phyloP scores from a whole-genome alignment of 768 basidiomycete genomes.

The Mycena amicta region DNA sequence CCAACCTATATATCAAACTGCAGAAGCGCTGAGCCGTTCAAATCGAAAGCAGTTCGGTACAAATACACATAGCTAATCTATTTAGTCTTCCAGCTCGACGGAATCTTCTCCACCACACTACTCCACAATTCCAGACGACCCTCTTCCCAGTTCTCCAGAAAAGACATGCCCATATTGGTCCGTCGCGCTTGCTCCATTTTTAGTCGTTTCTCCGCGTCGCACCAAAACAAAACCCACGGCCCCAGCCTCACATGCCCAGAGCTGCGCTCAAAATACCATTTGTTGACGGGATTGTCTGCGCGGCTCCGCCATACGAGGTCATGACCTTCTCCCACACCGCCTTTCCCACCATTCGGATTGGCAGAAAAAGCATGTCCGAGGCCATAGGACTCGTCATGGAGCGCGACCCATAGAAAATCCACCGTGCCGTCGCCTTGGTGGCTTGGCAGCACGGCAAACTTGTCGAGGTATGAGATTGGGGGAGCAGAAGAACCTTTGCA shows the following conservation, averaged over 20 bases:
- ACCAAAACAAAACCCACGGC: slow-evolving; percentile 96
- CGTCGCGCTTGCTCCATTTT: slow-evolving; percentile 69
- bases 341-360: slow-evolving; percentile 93
- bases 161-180: slow-evolving; percentile 64
- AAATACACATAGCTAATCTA: slow-evolving; percentile 15
- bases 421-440: slow-evolving; percentile 99
- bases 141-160: slow-evolving; percentile 75
- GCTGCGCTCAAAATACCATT: slow-evolving; percentile 98
- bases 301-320: slow-evolving; percentile 97
- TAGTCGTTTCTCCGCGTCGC: slow-evolving; percentile 89
- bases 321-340: slow-evolving; percentile 85
- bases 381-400: slow-evolving; percentile 98
- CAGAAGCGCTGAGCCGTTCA: too few species aligned
- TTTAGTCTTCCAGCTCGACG: slow-evolving; percentile 83
- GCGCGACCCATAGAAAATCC: slow-evolving; percentile 97
- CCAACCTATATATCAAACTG: too few species aligned
- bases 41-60: too few species aligned
- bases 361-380: slow-evolving; percentile 91
- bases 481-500: slow-evolving; percentile 34
- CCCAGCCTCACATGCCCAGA: slow-evolving; percentile 87
- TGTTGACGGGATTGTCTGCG: slow-evolving; percentile 93
- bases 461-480: slow-evolving; percentile 92
- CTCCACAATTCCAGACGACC: slow-evolving; percentile 74
- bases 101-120: slow-evolving; percentile 65
- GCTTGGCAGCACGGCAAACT: slow-evolving; percentile 93